A percentile compares a stretch with the other conserved stretches of the same genome.
Conservation (phyloP, 2,329 filamentous ascomycete genomes). For the Bipolaris sorokiniana region DNA sequence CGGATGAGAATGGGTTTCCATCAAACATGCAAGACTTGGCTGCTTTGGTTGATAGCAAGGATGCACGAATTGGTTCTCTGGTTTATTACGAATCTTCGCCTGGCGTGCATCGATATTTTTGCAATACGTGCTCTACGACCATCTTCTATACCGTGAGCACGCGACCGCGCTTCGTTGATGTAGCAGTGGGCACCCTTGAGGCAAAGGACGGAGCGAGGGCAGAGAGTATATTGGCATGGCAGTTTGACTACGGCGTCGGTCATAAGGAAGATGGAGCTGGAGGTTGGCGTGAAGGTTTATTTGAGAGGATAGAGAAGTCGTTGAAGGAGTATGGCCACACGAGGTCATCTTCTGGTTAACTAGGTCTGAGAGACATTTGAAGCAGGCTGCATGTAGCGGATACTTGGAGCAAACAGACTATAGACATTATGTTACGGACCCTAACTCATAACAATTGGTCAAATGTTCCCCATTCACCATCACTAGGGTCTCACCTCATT, state of each 20-base stretch:
- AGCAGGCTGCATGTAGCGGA: too few relatives aligned
- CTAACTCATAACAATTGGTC: too few relatives aligned
- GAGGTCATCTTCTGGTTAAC: constrained; percentile 24
- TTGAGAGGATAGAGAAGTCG: constrained; percentile 42
- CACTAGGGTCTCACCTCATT: too few relatives aligned
- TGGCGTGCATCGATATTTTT: constrained; percentile 58
- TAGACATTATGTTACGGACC: too few relatives aligned
- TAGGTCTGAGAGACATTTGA: background rate
- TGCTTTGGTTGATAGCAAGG: constrained; percentile 43
- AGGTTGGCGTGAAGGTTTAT: constrained; percentile 52
- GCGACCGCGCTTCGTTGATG: constrained; percentile 51
- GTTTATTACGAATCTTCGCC: constrained; percentile 53
- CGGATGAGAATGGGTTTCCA: constrained; percentile 36
- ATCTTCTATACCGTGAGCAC: constrained; percentile 55
- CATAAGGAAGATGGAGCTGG: constrained; percentile 44
- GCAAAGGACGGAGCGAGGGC: constrained; percentile 55
- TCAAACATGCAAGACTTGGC: constrained; percentile 42
- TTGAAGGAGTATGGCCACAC: constrained; percentile 47
- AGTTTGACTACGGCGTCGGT: constrained; percentile 39
- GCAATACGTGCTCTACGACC: constrained; percentile 55
- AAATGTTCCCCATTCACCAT: too few relatives aligned
- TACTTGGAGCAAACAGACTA: too few relatives aligned
- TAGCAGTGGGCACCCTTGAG: constrained; percentile 56
- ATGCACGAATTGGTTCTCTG: constrained; percentile 53
- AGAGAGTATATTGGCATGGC: constrained; percentile 55